Percentiles rank a stretch among this genome's conserved stretches.
These are phyloP conservation scores for Tremella yokohamensis DNA, from an alignment of 768 basidiomycete genomes.

Conservation along the genomic window DNA sequence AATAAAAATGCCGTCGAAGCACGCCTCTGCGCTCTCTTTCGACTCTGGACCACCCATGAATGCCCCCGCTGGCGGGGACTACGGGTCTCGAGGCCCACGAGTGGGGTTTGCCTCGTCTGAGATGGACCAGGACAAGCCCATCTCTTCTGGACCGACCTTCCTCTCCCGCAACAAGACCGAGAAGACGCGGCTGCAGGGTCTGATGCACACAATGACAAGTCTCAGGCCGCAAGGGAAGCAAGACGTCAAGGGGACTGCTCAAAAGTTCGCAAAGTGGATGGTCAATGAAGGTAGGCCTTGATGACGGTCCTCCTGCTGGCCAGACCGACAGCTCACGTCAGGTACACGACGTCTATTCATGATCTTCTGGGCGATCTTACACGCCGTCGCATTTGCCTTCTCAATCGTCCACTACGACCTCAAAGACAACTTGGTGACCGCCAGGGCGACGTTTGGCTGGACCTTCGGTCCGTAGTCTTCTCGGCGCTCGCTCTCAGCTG, in stretches of 20 bases:
- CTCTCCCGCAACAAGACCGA: conserved; percentile 84
- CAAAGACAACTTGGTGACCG: conserved; percentile 64
- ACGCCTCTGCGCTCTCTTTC: conserved; percentile 24
- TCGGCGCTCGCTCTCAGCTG: not conserved
- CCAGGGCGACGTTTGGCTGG: conserved; percentile 67
- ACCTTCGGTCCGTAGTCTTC: conserved; percentile 63
- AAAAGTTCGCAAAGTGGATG: conserved; percentile 74
- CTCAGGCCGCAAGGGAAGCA: conserved; percentile 42
- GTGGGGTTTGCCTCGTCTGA: not conserved
- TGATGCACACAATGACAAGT: conserved; percentile 63
- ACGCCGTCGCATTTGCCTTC: conserved; percentile 70
- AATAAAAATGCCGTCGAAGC: conserved; percentile 7
- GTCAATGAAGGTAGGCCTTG: conserved; percentile 75
- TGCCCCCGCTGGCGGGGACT: not conserved
- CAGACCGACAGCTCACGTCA: conserved; percentile 9
- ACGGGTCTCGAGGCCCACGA: conserved; percentile 9
- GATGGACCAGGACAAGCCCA: conserved; percentile 18
- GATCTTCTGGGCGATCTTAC: conserved; percentile 72
- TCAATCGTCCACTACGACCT: conserved; percentile 56
- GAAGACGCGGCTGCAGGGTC: conserved; percentile 73
- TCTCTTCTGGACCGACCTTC: conserved; percentile 53
- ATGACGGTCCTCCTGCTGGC: not conserved
- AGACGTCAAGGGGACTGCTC: conserved; percentile 49
- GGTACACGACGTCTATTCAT: conserved; percentile 70
- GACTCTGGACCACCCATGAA: conserved; percentile 29